A percentile compares a stretch with the other conserved stretches of the same genome.
phyloP scores from a whole-genome alignment of 179 eudicot genomes.

The Silene coronaria region DNA sequence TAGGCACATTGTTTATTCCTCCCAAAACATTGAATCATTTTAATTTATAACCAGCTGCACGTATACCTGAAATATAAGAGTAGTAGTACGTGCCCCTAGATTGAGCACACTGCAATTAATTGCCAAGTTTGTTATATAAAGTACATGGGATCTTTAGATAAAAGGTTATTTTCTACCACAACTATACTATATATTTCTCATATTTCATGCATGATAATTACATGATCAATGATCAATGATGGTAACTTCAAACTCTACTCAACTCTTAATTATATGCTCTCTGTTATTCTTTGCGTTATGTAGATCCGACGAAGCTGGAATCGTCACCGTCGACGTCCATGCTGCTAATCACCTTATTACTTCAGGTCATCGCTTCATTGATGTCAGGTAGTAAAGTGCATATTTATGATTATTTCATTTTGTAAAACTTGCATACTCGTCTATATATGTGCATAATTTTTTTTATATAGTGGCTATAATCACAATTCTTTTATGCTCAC shows the following conservation, averaged over 20 bases:
- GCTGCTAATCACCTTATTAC: slow-evolving; percentile 44
- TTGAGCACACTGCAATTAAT: not conserved
- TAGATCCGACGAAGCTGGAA: slow-evolving; percentile 34
- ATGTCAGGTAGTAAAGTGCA: slow-evolving; percentile 66
- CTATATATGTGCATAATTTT: too few species aligned
- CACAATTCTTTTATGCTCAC: too few species aligned
- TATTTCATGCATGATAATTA: not conserved
- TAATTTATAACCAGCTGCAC: not conserved
- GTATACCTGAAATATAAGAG: not conserved
- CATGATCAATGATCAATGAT: not conserved
- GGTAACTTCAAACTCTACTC: not conserved
- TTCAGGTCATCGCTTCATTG: slow-evolving; percentile 61
- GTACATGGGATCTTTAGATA: slow-evolving; percentile 13
- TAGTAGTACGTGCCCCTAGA: not conserved
- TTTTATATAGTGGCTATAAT: too few species aligned
- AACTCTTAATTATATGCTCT: slow-evolving; percentile 12
- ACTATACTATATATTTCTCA: too few species aligned
- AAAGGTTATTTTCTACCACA: slow-evolving; percentile 6
- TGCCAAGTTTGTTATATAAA: not conserved
- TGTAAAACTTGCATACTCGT: too few species aligned
- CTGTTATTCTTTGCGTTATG: not conserved
- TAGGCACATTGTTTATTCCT: not conserved
- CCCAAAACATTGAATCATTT: not conserved
- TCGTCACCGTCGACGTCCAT: slow-evolving; percentile 56
- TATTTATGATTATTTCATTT: too few species aligned